Conservation (phyloP, 179 eudicot genomes). For the Beta corolliflora region DNA sequence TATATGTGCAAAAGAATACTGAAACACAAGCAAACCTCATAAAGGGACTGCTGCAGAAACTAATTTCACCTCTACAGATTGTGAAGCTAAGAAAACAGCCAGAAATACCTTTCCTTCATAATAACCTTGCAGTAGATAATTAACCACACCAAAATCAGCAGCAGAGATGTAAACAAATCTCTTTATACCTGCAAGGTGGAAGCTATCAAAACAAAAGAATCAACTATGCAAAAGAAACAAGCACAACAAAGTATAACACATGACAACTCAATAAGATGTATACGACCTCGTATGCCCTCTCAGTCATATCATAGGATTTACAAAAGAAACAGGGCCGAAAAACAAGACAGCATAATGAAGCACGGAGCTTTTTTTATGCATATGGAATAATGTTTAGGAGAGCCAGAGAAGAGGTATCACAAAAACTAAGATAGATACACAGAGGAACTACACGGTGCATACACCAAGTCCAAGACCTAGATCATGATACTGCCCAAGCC, state of each 20-base stretch:
- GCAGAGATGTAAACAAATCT: slow-evolving; percentile 92
- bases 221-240: not conserved
- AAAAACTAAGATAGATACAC: not conserved
- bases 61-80: not conserved
- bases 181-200: slow-evolving; percentile 63
- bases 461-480: too few species aligned
- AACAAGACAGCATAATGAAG: not conserved
- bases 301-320: not conserved
- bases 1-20: not conserved
- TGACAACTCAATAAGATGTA: too few species aligned
- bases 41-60: not conserved
- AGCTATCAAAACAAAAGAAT: slow-evolving; percentile 3
- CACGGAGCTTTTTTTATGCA: not conserved
- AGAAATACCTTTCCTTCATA: slow-evolving; percentile 87
- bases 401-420: not conserved
- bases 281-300: too few species aligned
- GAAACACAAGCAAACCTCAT: not conserved
- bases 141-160: slow-evolving; percentile 87
- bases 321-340: not conserved
- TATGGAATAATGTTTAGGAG: not conserved
- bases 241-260: not conserved
- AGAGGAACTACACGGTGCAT: not conserved
- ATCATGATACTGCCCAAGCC: not conserved
- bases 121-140: slow-evolving; percentile 84
- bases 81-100: not conserved